These are phyloP conservation scores for Plasmodium inui DNA, from an alignment of 169 alveolate species.

Conservation along the genomic window DNA sequence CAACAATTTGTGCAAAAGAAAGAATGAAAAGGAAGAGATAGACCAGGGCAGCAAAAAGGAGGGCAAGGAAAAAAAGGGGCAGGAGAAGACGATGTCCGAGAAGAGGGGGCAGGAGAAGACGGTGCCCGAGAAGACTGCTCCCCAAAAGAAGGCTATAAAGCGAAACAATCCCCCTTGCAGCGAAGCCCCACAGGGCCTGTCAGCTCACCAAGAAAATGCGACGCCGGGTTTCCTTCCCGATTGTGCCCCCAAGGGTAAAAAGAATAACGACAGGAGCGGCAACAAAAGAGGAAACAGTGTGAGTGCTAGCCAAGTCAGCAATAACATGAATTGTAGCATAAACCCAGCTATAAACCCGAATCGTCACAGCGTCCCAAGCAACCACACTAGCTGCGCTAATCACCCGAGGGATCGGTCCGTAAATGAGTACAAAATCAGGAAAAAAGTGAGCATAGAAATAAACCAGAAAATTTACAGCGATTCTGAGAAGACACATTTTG, in stretches of 20 bases:
- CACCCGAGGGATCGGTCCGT: constrained; percentile 20
- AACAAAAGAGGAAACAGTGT: background rate
- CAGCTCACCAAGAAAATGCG: background rate
- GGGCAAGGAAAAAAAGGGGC: constrained; percentile 23
- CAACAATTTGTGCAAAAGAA: constrained; percentile 26
- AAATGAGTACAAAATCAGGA: constrained; percentile 68
- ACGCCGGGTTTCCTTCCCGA: background rate
- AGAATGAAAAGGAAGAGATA: constrained; percentile 48
- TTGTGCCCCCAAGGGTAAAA: background rate
- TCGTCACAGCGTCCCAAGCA: background rate
- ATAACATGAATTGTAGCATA: background rate
- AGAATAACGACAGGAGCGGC: background rate
- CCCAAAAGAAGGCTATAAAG: background rate
- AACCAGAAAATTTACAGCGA: constrained; percentile 70
- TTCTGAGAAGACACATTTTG: constrained; percentile 28
- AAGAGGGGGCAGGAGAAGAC: background rate
- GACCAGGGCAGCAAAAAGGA: constrained; percentile 1
- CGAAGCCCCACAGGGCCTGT: background rate
- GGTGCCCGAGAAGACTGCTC: background rate
- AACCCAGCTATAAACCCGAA: background rate
- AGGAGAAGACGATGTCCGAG: background rate
- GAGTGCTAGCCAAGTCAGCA: background rate
- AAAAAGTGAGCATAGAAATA: constrained; percentile 67
- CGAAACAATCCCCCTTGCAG: background rate
- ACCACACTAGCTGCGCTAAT: background rate